Base-by-base conservation (phyloP, 305 asterid species). In the Solanum hybrid region DNA sequence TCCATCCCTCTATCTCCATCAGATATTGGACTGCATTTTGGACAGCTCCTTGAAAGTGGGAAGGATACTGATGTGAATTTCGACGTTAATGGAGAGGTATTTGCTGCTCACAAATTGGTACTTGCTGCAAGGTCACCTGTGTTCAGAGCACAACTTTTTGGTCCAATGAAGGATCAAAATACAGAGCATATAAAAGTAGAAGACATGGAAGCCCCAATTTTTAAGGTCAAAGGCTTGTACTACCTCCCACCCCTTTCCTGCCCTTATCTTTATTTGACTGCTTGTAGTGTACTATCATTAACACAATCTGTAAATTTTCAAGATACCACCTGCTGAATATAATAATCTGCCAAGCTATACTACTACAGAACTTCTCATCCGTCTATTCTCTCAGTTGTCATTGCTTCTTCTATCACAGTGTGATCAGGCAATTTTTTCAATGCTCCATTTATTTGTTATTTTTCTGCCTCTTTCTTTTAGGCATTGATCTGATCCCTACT, bases 91-190 rank as follows among this genome's bases (percentile, higher is more conserved):
- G 99, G 95, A 78, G 99, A 97, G 91, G 90, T 82, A 0, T 95
- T 95, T 94, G 78, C 94, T 26, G 99, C 95, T 84, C 99, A 97
- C 92, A 97, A 96, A 93, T 92, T 97, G 91, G 96, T 97, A 40
- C 97, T 97, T 92, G 98, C 99, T 40, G 98, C 99, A 90, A 97
- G 99, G 32, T 97, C 99, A 32, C 99, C 99, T 8, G 99, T 97
- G 60, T 96, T 97, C 89, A 93, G 98, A 91, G 99, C 99, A 91
- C 99, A 97, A 89, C 93, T 97, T 40, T 96, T 93, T 93, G 99
- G 99, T 88, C 99, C 99, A 86, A 96, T 97, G 99, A 97, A 95
- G 93, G 99, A 96, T 92, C 98, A 95, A 81, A 92, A 95, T 89
- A 94, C 96, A 11, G 93, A 93, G 88, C 90, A 91, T 88, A 94